These are phyloP conservation scores for Leccinellum albellum DNA, from an alignment of 768 basidiomycete genomes.

Conservation along the genomic window DNA sequence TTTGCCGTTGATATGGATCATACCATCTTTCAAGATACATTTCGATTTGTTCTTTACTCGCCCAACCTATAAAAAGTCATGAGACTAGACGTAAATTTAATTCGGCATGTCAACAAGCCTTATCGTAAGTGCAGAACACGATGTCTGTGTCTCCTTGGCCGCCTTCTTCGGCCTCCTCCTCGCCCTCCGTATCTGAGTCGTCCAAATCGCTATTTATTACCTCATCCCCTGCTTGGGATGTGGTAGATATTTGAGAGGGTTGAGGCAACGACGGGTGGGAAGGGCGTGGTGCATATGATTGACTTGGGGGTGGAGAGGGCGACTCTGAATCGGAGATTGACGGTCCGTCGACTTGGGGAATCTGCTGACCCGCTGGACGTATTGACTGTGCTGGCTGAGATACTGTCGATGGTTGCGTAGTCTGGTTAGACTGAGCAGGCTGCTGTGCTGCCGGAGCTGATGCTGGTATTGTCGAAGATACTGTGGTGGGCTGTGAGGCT, in stretches of 20 bases:
- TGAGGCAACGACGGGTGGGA: conserved; percentile 78
- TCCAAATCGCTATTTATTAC: conserved; percentile 96
- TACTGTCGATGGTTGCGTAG: conserved; percentile 5
- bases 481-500: conserved; percentile 14
- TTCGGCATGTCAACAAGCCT: conserved; percentile 48
- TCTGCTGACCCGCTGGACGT: conserved; percentile 32
- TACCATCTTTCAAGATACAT: conserved; percentile 94
- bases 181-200: conserved; percentile 86
- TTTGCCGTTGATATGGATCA: conserved; percentile 94
- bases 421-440: conserved; percentile 16
- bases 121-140: conserved; percentile 98
- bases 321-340: conserved; percentile 65
- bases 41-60: conserved; percentile 99
- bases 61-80: conserved; percentile 62
- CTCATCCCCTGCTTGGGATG: conserved; percentile 55
- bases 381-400: conserved; percentile 18
- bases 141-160: conserved; percentile 79
- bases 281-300: conserved; percentile 62
- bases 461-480: conserved; percentile 6
- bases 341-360: conserved; percentile 82
- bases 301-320: conserved; percentile 61
- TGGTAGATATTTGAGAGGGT: conserved; percentile 38
- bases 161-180: conserved; percentile 79
- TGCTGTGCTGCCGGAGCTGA: conserved; percentile 9
- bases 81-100: not conserved